phyloP scores from a whole-genome alignment of 2,329 filamentous ascomycete genomes.

The Aspergillus quadrilineatus region DNA sequence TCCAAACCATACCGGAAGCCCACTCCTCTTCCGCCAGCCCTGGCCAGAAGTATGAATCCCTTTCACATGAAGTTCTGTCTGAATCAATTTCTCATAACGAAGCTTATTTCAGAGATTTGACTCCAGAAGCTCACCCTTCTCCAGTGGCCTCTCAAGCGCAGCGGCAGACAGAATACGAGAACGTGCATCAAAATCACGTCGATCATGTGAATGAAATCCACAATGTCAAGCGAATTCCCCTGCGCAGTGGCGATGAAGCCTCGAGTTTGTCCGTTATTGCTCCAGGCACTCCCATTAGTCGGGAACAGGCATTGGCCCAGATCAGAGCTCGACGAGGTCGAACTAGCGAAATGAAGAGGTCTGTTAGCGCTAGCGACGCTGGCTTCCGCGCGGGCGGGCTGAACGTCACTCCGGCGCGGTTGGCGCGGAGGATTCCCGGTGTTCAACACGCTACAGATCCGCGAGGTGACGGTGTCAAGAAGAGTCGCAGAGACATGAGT shows the following conservation, averaged over 20 bases:
- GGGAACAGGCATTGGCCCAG: constrained; percentile 51
- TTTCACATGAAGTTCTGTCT: constrained; percentile 12
- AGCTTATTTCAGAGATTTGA: constrained; percentile 11
- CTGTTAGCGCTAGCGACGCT: constrained; percentile 41
- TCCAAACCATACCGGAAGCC: constrained; percentile 9
- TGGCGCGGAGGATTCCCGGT: constrained; percentile 34
- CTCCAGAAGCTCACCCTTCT: constrained; percentile 14
- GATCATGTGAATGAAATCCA: constrained; percentile 11
- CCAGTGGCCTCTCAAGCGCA: constrained; percentile 14
- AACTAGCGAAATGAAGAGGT: constrained; percentile 45
- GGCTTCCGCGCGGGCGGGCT: constrained; percentile 27
- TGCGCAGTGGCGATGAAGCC: constrained; percentile 28
- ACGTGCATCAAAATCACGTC: neutral
- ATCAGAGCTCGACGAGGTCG: constrained; percentile 49
- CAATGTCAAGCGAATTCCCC: constrained; percentile 34
- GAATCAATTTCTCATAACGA: constrained; percentile 17
- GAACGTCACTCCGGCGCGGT: constrained; percentile 26
- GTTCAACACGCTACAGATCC: constrained; percentile 29
- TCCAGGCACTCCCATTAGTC: constrained; percentile 45
- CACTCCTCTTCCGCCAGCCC: constrained; percentile 10
- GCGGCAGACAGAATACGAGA: constrained; percentile 10
- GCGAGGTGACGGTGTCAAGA: constrained; percentile 28
- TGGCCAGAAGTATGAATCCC: constrained; percentile 12
- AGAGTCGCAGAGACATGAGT: constrained; percentile 38
- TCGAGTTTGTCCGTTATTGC: constrained; percentile 29